Conservation (phyloP, 768 basidiomycete genomes). For the Tricholoma hemisulphureum region DNA sequence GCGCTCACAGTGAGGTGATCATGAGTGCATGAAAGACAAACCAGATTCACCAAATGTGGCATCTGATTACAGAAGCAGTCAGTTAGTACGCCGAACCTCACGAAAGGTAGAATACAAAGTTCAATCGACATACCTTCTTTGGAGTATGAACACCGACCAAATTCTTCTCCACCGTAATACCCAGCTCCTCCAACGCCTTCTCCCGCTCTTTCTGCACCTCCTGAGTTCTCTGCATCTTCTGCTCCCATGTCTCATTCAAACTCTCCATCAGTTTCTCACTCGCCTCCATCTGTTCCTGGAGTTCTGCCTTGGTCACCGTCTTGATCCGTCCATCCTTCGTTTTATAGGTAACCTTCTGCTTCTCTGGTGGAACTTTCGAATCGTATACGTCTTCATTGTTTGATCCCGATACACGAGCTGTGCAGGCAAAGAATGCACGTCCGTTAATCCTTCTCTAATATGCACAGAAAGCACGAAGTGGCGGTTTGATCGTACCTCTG, state of each 20-base stretch:
- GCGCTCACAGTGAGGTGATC: constrained; percentile 11
- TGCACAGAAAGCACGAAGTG: constrained; percentile 13
- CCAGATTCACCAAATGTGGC: constrained; percentile 92
- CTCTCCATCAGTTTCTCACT: constrained; percentile 95
- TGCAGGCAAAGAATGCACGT: constrained; percentile 10
- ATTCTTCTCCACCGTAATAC: constrained; percentile 97
- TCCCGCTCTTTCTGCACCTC: constrained; percentile 97
- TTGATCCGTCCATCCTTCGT: constrained; percentile 92
- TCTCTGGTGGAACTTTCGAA: constrained; percentile 84
- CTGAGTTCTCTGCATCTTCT: constrained; percentile 88
- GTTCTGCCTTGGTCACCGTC: constrained; percentile 94
- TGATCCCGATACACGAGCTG: constrained; percentile 73
- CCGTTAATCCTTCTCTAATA: background rate
- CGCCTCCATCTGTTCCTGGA: constrained; percentile 95
- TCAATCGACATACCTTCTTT: constrained; percentile 70
- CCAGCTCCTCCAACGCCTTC: constrained; percentile 95
- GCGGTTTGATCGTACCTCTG: constrained; percentile 55
- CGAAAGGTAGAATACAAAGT: constrained; percentile 1
- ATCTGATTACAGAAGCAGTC: constrained; percentile 48
- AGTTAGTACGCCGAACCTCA: constrained; percentile 7
- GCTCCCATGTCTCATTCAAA: constrained; percentile 94
- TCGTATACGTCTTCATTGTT: constrained; percentile 78
- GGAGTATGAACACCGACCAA: constrained; percentile 96
- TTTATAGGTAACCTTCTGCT: constrained; percentile 93
- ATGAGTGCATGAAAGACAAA: constrained; percentile 39